Evolutionary conservation across 2,329 filamentous ascomycete species (phyloP).

Genomic region (Phyllachora maydis): DNA sequence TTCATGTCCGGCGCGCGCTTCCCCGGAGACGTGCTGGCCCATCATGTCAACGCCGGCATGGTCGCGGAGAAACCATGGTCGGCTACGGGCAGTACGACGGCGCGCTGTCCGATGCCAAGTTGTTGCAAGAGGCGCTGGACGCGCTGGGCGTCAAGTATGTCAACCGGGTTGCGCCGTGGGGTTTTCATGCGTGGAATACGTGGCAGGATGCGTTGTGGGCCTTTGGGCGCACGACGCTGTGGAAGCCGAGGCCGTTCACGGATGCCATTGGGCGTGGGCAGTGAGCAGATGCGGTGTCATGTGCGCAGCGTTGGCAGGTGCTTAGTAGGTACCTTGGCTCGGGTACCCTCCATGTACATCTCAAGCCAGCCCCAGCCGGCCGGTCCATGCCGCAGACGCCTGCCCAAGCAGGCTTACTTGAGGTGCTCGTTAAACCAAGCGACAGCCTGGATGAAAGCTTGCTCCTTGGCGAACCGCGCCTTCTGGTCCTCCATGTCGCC

Average conservation of each 20-base stretch:
- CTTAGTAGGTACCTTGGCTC: too few species aligned
- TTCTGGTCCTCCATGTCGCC: slow-evolving; percentile 35
- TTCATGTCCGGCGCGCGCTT: too few species aligned
- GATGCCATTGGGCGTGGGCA: too few species aligned
- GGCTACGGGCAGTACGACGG: slow-evolving; percentile 10
- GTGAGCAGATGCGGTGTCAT: too few species aligned
- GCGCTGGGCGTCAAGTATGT: slow-evolving; percentile 4
- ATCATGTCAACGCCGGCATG: slow-evolving; percentile 4
- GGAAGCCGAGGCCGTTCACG: too few species aligned
- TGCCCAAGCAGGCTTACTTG: too few species aligned
- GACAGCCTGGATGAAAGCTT: slow-evolving; percentile 60
- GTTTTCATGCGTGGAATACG: slow-evolving; percentile 10
- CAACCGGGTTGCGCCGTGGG: slow-evolving; percentile 7
- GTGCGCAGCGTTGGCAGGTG: too few species aligned
- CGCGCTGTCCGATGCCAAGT: slow-evolving; percentile 6
- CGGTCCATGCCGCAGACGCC: too few species aligned
- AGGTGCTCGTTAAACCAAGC: slow-evolving; percentile 53
- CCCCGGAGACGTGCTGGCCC: too few species aligned
- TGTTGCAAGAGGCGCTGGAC: slow-evolving; percentile 7
- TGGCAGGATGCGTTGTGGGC: slow-evolving; percentile 11
- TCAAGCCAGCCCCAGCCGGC: too few species aligned
- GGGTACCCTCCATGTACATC: too few species aligned
- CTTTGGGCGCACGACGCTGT: too few species aligned
- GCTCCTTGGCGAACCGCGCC: slow-evolving; percentile 55
- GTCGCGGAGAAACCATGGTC: slow-evolving; percentile 7